Conservation (phyloP, 208 protist genomes). For the Giardia duodenalis region DNA sequence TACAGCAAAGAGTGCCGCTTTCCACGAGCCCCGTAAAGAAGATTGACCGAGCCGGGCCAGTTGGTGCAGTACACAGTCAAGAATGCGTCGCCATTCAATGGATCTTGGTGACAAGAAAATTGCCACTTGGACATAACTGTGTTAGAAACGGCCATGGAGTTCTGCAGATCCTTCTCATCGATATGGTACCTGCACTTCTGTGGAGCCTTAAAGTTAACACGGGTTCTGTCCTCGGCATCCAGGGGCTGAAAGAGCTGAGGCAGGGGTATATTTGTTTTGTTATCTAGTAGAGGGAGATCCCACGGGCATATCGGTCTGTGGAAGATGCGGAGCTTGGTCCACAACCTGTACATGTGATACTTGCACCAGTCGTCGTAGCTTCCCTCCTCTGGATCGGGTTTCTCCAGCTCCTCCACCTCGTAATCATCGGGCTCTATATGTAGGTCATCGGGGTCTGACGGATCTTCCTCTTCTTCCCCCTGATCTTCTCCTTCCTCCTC, state of each 20-base stretch:
- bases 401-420: not conserved
- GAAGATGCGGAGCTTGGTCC: not conserved
- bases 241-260: not conserved
- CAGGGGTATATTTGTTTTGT: slow-evolving; percentile 3
- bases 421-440: not conserved
- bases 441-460: not conserved
- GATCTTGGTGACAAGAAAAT: not conserved
- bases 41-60: not conserved
- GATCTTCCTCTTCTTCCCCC: not conserved
- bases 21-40: not conserved
- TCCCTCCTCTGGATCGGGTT: not conserved
- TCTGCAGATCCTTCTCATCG: not conserved
- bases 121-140: not conserved
- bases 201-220: slow-evolving; percentile 19
- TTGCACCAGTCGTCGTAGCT: not conserved
- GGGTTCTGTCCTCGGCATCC: not conserved
- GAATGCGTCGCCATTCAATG: not conserved
- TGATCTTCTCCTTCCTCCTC: not conserved
- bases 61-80: not conserved
- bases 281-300: slow-evolving; percentile 21
- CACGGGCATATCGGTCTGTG: slow-evolving; percentile 4
- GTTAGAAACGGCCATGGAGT: not conserved
- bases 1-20: slow-evolving; percentile 5
- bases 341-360: not conserved
- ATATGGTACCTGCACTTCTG: slow-evolving; percentile 10